These are phyloP conservation scores for Clarireedia paspali DNA, from an alignment of 2,329 filamentous ascomycete genomes.

Conservation along the genomic window DNA sequence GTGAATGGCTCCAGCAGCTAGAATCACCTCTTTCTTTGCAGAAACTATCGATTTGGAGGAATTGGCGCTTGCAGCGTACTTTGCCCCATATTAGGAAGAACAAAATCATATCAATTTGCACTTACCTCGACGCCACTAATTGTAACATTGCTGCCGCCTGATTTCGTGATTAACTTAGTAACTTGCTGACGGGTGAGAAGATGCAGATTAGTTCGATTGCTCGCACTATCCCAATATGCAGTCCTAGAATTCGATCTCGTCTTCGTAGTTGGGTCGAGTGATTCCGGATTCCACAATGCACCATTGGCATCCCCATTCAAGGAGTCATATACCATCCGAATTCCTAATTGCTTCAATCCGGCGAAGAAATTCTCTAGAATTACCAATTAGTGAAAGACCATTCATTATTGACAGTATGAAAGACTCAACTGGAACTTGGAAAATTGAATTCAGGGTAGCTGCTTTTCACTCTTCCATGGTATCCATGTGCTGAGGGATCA, in stretches of 20 bases:
- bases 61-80: slow-evolving; percentile 16
- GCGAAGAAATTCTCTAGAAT: slow-evolving; percentile 5
- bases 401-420: no score
- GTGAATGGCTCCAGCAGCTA: slow-evolving; percentile 44
- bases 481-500: slow-evolving; percentile 4
- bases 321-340: slow-evolving; percentile 1
- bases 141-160: not conserved
- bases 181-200: slow-evolving; percentile 3
- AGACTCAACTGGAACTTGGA: slow-evolving; percentile 5
- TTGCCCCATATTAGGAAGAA: not conserved
- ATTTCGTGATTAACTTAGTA: slow-evolving; percentile 1
- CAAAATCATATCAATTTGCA: not conserved
- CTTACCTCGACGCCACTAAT: slow-evolving; percentile 5
- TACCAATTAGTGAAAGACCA: not conserved
- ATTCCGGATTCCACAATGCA: slow-evolving; percentile 4
- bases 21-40: slow-evolving; percentile 36
- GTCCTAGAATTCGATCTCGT: slow-evolving; percentile 6
- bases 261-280: slow-evolving; percentile 1
- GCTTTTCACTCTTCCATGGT: not conserved
- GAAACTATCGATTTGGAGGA: slow-evolving; percentile 20
- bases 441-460: slow-evolving; percentile 6
- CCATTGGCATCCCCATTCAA: slow-evolving; percentile 3
- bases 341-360: slow-evolving; percentile 3
- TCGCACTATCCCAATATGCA: slow-evolving; percentile 3
- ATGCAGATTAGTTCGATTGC: slow-evolving; percentile 4